phyloP scores from a whole-genome alignment of 805 yeast genomes.

The Myxozyma nipponensis region DNA sequence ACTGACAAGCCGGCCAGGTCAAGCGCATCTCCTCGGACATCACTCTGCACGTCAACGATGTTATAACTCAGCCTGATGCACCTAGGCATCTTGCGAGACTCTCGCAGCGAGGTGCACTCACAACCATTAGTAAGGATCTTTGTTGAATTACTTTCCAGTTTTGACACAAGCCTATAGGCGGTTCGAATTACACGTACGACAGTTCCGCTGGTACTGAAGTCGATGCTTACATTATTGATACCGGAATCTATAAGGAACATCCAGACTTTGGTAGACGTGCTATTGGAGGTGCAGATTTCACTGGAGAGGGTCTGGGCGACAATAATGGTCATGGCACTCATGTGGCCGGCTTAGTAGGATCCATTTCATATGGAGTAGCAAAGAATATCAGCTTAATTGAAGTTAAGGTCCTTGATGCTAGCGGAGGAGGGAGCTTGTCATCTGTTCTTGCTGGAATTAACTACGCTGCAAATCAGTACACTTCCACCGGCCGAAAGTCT shows the following conservation, averaged over 20 bases:
- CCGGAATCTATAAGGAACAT: conserved; percentile 55
- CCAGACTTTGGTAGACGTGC: conserved; percentile 47
- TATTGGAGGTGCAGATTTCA: conserved; percentile 45
- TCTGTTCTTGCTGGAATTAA: conserved; percentile 40
- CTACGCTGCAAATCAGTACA: conserved; percentile 34
- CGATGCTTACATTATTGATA: conserved; percentile 74
- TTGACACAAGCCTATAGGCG: conserved; percentile 54
- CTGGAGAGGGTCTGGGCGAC: conserved; percentile 55
- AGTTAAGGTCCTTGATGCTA: conserved; percentile 64
- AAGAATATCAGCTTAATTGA: conserved; percentile 63
- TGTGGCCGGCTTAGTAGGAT: conserved; percentile 85
- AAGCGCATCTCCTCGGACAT: conserved; percentile 68
- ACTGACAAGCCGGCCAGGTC: conserved; percentile 37
- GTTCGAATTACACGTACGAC: conserved; percentile 29
- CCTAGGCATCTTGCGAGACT: conserved; percentile 48
- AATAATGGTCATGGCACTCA: conserved; percentile 91
- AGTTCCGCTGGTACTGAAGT: conserved; percentile 52
- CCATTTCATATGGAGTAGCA: conserved; percentile 77
- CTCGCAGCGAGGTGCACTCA: conserved; percentile 32
- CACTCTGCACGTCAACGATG: conserved; percentile 46
- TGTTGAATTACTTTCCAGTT: conserved; percentile 49
- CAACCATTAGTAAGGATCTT: conserved; percentile 10
- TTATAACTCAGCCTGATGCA: conserved; percentile 46
- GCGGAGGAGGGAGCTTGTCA: conserved; percentile 60
- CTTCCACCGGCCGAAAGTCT: conserved; percentile 41